These are phyloP conservation scores for Talaromyces sp. DNA, from an alignment of 2,329 filamentous ascomycete species.

Conservation along the genomic window DNA sequence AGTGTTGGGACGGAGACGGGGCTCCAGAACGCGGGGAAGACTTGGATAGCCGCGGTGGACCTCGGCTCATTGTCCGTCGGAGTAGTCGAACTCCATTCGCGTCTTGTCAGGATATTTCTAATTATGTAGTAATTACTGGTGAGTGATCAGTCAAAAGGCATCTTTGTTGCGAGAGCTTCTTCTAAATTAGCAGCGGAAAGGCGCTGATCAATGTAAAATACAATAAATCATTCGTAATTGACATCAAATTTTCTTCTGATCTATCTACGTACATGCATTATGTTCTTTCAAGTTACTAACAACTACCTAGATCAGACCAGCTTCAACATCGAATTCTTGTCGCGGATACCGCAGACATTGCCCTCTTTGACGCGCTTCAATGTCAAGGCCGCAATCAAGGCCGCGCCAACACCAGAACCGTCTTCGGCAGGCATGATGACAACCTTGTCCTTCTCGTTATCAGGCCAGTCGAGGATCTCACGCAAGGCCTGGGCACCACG, in stretches of 20 bases:
- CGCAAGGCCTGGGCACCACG: conserved; percentile 82
- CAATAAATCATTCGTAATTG: not conserved
- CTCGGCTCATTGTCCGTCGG: not conserved
- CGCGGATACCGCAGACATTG: conserved; percentile 53
- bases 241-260: not conserved
- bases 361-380: conserved; percentile 57
- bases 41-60: not conserved
- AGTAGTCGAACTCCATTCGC: not conserved
- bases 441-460: conserved; percentile 78
- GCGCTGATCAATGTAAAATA: not conserved
- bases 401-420: conserved; percentile 93
- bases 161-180: not conserved
- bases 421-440: conserved; percentile 88
- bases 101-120: not conserved
- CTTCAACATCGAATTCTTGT: conserved; percentile 34
- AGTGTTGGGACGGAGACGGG: not conserved
- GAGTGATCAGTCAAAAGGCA: not conserved
- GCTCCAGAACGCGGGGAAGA: not conserved
- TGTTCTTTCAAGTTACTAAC: not conserved
- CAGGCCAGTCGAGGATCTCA: conserved; percentile 93
- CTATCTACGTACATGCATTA: not conserved
- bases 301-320: not conserved
- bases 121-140: no score
- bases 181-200: not conserved
- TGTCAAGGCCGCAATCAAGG: conserved; percentile 75